These are phyloP conservation scores for Fennellomyces sp. DNA, from an alignment of 371 early-diverging fungal species.

Conservation along the genomic window DNA sequence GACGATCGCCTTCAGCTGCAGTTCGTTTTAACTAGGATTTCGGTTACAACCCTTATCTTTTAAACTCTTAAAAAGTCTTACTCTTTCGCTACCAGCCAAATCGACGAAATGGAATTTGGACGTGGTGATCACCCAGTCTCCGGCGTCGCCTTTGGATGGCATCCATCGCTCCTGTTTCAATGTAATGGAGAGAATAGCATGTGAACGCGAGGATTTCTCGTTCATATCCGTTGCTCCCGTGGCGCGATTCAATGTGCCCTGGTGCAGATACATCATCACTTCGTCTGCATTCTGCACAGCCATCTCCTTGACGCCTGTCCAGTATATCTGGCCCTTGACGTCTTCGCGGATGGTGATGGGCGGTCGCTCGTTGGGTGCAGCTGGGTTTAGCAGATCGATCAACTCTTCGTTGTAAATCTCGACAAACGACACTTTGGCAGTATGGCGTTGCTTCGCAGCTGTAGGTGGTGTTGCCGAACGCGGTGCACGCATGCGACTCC, in stretches of 20 bases:
- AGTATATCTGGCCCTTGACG: slow-evolving; percentile 85
- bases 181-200: slow-evolving; percentile 95
- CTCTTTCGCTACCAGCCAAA: slow-evolving; percentile 98
- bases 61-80: too few species aligned
- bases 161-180: slow-evolving; percentile 70
- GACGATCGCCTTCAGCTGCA: slow-evolving; percentile 91
- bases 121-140: slow-evolving; percentile 61
- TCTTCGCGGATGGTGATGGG: slow-evolving; percentile 92
- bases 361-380: slow-evolving; percentile 56
- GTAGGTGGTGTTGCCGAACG: slow-evolving; percentile 2
- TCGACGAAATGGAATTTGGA: slow-evolving; percentile 99
- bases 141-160: slow-evolving; percentile 31
- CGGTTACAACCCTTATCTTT: neutral
- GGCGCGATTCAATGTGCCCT: slow-evolving; percentile 84
- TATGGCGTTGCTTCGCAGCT: slow-evolving; percentile 30
- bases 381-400: slow-evolving; percentile 76
- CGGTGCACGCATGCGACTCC: slow-evolving; percentile 11
- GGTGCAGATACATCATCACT: slow-evolving; percentile 68
- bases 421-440: slow-evolving; percentile 71
- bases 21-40: slow-evolving; percentile 92
- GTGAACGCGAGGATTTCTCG: slow-evolving; percentile 92
- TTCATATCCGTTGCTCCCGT: slow-evolving; percentile 99
- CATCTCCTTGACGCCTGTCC: slow-evolving; percentile 89
- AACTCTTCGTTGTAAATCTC: slow-evolving; percentile 99
- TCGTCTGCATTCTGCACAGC: slow-evolving; percentile 75